phyloP scores from a whole-genome alignment of 139 green algal species.

The Dunaliella sp. region DNA sequence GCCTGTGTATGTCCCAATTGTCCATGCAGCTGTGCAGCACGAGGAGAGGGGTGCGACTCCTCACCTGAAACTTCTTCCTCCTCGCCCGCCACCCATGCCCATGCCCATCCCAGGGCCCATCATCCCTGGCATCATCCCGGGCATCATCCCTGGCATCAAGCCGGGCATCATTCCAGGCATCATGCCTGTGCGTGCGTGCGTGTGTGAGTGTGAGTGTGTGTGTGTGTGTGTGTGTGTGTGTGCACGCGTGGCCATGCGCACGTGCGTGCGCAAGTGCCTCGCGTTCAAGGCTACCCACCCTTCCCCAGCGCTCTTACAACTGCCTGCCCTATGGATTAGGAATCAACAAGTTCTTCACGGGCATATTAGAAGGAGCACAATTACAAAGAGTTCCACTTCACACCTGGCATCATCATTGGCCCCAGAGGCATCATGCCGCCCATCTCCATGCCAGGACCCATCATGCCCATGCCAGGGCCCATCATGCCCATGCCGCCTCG shows the following conservation, averaged over 20 bases:
- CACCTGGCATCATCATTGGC: conserved; percentile 38
- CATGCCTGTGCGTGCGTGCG: neutral
- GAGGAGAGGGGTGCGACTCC: too few relatives aligned
- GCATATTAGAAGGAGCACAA: too few relatives aligned
- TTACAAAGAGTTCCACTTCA: too few relatives aligned
- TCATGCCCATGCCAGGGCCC: conserved; percentile 20
- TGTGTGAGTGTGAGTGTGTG: neutral
- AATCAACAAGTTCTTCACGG: too few relatives aligned
- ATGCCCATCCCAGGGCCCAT: conserved; percentile 10
- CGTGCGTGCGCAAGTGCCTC: conserved; percentile 41
- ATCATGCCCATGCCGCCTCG: conserved; percentile 23
- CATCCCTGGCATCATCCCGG: conserved; percentile 14
- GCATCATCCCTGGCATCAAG: conserved; percentile 2
- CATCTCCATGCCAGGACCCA: conserved; percentile 16
- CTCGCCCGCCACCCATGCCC: conserved; percentile 3
- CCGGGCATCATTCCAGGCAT: conserved; percentile 18
- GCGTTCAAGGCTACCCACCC: too few relatives aligned
- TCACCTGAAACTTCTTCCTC: neutral
- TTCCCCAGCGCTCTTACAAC: too few relatives aligned
- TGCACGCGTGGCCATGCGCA: neutral
- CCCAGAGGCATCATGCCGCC: conserved; percentile 21
- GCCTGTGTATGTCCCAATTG: too few relatives aligned
- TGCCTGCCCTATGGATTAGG: too few relatives aligned
- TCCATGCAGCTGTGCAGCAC: too few relatives aligned
- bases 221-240: neutral